These are phyloP conservation scores for Caryocar brasiliense DNA, from an alignment of 441 rosid genomes.

Conservation along the genomic window DNA sequence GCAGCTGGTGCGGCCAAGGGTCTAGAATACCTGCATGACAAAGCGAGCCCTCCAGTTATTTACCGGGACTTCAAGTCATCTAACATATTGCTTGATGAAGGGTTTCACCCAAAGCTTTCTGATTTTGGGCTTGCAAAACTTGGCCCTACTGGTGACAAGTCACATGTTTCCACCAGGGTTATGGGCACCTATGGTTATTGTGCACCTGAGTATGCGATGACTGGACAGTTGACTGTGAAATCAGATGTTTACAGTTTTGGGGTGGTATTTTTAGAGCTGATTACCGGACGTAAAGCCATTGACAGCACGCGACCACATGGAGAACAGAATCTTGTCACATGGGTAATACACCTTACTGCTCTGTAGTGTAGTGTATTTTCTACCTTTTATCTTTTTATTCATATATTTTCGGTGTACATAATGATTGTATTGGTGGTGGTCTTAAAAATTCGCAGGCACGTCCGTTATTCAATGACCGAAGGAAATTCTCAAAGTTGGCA, in stretches of 20 bases:
- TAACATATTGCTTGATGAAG: slow-evolving; percentile 80
- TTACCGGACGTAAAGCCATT: slow-evolving; percentile 90
- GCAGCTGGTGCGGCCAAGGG: slow-evolving; percentile 98
- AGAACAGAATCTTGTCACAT: slow-evolving; percentile 84
- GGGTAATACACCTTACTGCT: slow-evolving; percentile 39
- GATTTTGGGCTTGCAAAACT: slow-evolving; percentile 97
- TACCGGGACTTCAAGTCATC: slow-evolving; percentile 93
- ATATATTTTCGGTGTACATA: not conserved
- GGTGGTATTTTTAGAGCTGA: slow-evolving; percentile 81
- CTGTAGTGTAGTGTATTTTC: not conserved
- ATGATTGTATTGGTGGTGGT: slow-evolving; percentile 6
- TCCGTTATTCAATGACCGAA: slow-evolving; percentile 69
- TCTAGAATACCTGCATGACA: slow-evolving; percentile 79
- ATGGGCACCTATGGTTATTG: slow-evolving; percentile 98
- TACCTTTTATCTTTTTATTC: not conserved
- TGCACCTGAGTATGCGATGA: slow-evolving; percentile 99
- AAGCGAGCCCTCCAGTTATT: slow-evolving; percentile 93
- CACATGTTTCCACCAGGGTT: slow-evolving; percentile 93
- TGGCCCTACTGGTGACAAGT: slow-evolving; percentile 91
- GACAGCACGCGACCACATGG: slow-evolving; percentile 78
- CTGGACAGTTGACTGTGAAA: slow-evolving; percentile 88
- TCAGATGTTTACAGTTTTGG: slow-evolving; percentile 96
- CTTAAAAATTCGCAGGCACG: slow-evolving; percentile 51
- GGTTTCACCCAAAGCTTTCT: slow-evolving; percentile 85
- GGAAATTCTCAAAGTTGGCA: slow-evolving; percentile 66